phyloP scores from a whole-genome alignment of 345 rosid species.

The Murraya koenigii region DNA sequence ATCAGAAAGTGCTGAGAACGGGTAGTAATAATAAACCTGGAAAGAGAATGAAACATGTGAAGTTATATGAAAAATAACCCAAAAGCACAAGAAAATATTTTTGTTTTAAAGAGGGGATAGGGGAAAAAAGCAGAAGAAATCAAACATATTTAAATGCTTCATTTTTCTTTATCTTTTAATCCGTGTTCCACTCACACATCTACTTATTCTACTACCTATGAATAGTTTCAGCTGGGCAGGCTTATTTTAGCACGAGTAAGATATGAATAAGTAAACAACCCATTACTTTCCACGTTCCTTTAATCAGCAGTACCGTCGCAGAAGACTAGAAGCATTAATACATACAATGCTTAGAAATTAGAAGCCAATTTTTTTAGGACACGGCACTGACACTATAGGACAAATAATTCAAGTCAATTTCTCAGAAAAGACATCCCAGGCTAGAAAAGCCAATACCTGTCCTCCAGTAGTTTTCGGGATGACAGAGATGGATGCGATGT shows the following conservation, averaged over 20 bases:
- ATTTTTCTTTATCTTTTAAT: neutral
- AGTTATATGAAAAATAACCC: neutral
- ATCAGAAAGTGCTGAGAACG: constrained; percentile 91
- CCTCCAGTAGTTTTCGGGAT: constrained; percentile 97
- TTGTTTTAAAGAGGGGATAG: neutral
- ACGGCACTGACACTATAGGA: neutral
- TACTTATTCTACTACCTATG: neutral
- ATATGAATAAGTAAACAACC: neutral
- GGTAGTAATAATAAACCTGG: constrained; percentile 87
- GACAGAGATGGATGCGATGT: constrained; percentile 84
- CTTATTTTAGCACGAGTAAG: neutral
- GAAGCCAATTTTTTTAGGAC: neutral
- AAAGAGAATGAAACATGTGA: constrained; percentile 19
- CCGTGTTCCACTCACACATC: neutral
- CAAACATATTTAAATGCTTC: neutral
- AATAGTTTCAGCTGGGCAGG: neutral
- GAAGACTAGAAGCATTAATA: neutral
- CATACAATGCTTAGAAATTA: neutral
- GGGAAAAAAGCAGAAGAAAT: neutral
- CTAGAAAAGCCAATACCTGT: constrained; percentile 49
- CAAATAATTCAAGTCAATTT: constrained; percentile 1
- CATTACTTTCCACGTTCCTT: neutral
- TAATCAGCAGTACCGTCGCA: neutral
- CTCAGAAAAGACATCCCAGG: neutral
- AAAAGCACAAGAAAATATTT: neutral